Evolutionary conservation across 768 basidiomycete species (phyloP).

Genomic region (Leucosporidium yakuticum): DNA sequence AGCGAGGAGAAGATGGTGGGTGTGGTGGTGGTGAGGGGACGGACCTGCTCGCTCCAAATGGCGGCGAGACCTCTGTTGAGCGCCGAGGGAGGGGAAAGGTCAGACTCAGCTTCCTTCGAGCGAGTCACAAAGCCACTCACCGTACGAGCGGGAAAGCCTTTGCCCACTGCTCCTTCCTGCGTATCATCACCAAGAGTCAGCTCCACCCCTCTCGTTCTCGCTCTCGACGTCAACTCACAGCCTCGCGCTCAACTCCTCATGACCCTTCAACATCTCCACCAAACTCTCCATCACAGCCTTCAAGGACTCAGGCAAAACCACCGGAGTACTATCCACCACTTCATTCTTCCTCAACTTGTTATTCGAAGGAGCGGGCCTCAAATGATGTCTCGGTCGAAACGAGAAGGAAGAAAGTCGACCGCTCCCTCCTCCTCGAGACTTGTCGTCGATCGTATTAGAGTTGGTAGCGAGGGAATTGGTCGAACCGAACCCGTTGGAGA

Average conservation of each 20-base stretch:
- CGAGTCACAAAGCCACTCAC: no score
- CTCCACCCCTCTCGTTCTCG: not conserved
- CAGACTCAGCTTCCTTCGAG: no score
- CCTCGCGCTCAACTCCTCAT: constrained; percentile 74
- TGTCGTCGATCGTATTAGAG: not conserved
- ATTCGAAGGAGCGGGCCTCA: constrained; percentile 9
- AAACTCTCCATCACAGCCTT: constrained; percentile 79
- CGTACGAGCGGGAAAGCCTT: constrained; percentile 61
- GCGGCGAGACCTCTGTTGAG: constrained; percentile 23
- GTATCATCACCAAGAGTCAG: not conserved
- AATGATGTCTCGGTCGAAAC: not conserved
- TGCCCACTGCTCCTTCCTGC: constrained; percentile 70
- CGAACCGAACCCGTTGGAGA: not conserved
- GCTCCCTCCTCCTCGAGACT: not conserved
- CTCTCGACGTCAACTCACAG: constrained; percentile 43
- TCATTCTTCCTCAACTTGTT: constrained; percentile 39
- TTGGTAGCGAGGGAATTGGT: not conserved
- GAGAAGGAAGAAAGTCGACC: not conserved
- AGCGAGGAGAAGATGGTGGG: not conserved
- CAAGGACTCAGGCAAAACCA: constrained; percentile 79
- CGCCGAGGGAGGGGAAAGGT: not conserved
- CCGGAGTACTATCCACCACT: constrained; percentile 55
- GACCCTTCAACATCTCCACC: constrained; percentile 80
- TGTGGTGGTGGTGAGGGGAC: not conserved
- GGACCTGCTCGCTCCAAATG: constrained; percentile 37